Evolutionary conservation across 2,329 filamentous ascomycete species (phyloP).

Genomic region (Xylaria sp.): DNA sequence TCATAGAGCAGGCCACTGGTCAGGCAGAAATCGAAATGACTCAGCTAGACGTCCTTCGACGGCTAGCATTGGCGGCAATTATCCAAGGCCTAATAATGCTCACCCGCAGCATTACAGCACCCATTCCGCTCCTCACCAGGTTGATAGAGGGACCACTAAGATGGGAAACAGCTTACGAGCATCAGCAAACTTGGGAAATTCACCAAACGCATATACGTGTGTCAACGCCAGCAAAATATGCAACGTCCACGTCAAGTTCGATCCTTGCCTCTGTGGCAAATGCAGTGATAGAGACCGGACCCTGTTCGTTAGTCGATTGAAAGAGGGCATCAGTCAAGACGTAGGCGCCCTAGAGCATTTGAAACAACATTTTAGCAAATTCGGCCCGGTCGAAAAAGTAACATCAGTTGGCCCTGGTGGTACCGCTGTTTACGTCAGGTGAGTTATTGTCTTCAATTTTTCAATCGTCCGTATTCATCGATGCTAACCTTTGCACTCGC

Average conservation of each 20-base stretch:
- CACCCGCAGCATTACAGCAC: not conserved
- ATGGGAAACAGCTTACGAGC: not conserved
- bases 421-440: slow-evolving; percentile 2
- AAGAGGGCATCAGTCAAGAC: not conserved
- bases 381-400: slow-evolving; percentile 16
- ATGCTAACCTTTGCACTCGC: not conserved
- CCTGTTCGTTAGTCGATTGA: slow-evolving; percentile 23
- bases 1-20: not conserved
- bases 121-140: not conserved
- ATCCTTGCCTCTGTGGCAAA: slow-evolving; percentile 24
- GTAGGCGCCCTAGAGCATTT: not conserved
- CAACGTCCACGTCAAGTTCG: slow-evolving; percentile 3
- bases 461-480: not conserved
- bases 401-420: rapidly evolving
- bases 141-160: not conserved
- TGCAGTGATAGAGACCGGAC: slow-evolving; percentile 25
- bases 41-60: not conserved
- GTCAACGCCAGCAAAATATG: slow-evolving; percentile 5
- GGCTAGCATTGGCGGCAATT: not conserved
- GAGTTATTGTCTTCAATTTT: not conserved
- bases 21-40: not conserved
- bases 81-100: not conserved
- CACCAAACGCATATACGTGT: slow-evolving; percentile 6
- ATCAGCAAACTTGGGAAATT: not conserved
- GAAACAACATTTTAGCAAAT: slow-evolving; percentile 21